These are phyloP conservation scores for Yamadazyma membranifaciens DNA, from an alignment of 1,139 yeast genomes.

Conservation along the genomic window DNA sequence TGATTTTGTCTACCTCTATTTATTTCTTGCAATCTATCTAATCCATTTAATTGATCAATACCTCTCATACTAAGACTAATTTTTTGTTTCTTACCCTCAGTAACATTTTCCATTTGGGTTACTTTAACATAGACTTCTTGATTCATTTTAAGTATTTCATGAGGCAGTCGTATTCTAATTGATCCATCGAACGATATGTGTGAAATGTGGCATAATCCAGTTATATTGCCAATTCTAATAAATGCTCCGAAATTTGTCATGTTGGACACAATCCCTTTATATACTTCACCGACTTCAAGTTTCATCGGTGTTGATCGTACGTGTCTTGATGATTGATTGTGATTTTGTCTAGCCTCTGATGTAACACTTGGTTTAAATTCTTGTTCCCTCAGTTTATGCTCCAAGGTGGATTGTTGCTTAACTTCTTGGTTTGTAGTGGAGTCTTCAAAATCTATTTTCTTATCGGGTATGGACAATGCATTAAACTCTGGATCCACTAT, in stretches of 20 bases:
- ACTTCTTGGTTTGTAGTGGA: slow-evolving; percentile 3
- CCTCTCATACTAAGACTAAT: slow-evolving; percentile 69
- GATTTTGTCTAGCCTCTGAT: slow-evolving; percentile 6
- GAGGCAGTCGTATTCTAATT: slow-evolving; percentile 53
- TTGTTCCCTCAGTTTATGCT: slow-evolving; percentile 9
- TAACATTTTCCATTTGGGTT: slow-evolving; percentile 40
- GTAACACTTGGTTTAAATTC: slow-evolving; percentile 11
- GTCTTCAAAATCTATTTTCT: slow-evolving; percentile 12
- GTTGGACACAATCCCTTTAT: slow-evolving; percentile 59
- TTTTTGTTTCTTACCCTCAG: slow-evolving; percentile 22
- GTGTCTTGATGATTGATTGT: too few species aligned
- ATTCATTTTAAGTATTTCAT: slow-evolving; percentile 54
- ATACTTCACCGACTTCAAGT: slow-evolving; percentile 43
- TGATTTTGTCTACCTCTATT: slow-evolving; percentile 22
- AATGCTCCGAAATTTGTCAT: slow-evolving; percentile 79
- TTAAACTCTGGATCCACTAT: slow-evolving; percentile 6
- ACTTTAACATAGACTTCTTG: slow-evolving; percentile 71
- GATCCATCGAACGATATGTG: slow-evolving; percentile 49
- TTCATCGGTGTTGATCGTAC: slow-evolving; percentile 7
- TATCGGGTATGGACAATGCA: slow-evolving; percentile 20
- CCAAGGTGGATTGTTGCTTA: neutral
- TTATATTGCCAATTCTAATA: slow-evolving; percentile 33
- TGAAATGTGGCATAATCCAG: slow-evolving; percentile 79
- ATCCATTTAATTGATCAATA: slow-evolving; percentile 72
- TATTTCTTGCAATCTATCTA: slow-evolving; percentile 28